Evolutionary conservation across 2,329 filamentous ascomycete genomes (phyloP).

Genomic region (Basipetospora chlamydospora): DNA sequence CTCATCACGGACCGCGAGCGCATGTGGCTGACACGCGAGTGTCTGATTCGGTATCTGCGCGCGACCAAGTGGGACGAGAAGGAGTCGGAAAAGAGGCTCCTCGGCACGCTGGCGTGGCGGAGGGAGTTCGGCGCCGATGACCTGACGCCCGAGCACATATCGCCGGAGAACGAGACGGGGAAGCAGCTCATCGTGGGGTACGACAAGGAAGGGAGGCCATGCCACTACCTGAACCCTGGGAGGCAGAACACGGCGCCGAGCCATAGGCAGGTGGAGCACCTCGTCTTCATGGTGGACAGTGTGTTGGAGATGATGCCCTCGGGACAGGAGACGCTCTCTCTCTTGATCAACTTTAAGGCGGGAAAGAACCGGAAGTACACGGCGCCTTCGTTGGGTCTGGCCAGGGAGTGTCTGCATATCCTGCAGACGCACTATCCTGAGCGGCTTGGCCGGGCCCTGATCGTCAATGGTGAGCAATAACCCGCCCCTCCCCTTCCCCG

Average conservation of each 20-base stretch:
- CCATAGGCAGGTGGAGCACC: conserved; percentile 78
- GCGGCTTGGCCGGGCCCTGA: conserved; percentile 72
- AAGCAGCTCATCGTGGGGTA: conserved; percentile 86
- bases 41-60: conserved; percentile 80
- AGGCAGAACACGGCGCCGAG: conserved; percentile 84
- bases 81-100: conserved; percentile 65
- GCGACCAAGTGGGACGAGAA: conserved; percentile 80
- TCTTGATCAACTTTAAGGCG: conserved; percentile 85
- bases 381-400: conserved; percentile 57
- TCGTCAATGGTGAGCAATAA: conserved; percentile 73
- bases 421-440: conserved; percentile 95
- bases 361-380: conserved; percentile 61
- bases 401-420: conserved; percentile 74
- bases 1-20: conserved; percentile 67
- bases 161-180: conserved; percentile 86
- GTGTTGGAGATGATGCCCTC: conserved; percentile 77
- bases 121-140: conserved; percentile 75
- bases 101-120: conserved; percentile 72
- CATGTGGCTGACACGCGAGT: conserved; percentile 85
- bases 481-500: too few relatives aligned
- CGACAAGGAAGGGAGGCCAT: conserved; percentile 74
- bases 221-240: conserved; percentile 78
- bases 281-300: conserved; percentile 92
- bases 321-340: conserved; percentile 70
- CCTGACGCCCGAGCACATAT: conserved; percentile 75